These are phyloP conservation scores for Fibroporia radiculosa DNA, from an alignment of 768 basidiomycete species.

Conservation along the genomic window DNA sequence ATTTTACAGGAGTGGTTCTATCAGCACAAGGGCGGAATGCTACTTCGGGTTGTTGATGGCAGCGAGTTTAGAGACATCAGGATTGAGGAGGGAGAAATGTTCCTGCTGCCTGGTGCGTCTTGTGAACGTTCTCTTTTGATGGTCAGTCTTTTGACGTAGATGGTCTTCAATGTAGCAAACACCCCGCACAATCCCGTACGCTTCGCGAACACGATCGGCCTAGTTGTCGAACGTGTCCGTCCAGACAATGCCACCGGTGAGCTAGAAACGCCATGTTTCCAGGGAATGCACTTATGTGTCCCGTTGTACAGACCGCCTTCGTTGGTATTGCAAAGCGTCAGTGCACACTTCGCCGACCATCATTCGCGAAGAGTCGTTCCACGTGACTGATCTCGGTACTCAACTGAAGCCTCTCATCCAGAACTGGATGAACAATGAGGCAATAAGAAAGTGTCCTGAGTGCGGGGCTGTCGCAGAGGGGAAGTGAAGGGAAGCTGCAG, in stretches of 20 bases:
- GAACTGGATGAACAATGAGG: constrained; percentile 64
- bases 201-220: constrained; percentile 82
- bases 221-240: constrained; percentile 84
- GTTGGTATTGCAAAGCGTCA: constrained; percentile 81
- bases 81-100: constrained; percentile 97
- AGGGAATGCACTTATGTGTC: constrained; percentile 2
- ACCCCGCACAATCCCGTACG: constrained; percentile 96
- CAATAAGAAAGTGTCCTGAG: constrained; percentile 56
- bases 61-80: constrained; percentile 74
- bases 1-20: constrained; percentile 88
- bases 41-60: constrained; percentile 79
- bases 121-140: background rate
- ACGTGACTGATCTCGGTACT: constrained; percentile 84
- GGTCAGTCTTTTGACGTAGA: background rate
- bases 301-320: constrained; percentile 61
- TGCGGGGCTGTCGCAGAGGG: constrained; percentile 62
- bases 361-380: constrained; percentile 79
- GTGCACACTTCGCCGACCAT: constrained; percentile 60
- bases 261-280: constrained; percentile 11
- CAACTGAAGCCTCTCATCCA: constrained; percentile 91
- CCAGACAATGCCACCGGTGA: constrained; percentile 69
- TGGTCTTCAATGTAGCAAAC: constrained; percentile 48
- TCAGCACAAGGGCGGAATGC: constrained; percentile 91
- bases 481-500: constrained; percentile 44
- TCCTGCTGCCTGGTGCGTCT: constrained; percentile 75